Evolutionary conservation across 2,329 filamentous ascomycete species (phyloP).

Genomic region (Penicillium brevicompactum): DNA sequence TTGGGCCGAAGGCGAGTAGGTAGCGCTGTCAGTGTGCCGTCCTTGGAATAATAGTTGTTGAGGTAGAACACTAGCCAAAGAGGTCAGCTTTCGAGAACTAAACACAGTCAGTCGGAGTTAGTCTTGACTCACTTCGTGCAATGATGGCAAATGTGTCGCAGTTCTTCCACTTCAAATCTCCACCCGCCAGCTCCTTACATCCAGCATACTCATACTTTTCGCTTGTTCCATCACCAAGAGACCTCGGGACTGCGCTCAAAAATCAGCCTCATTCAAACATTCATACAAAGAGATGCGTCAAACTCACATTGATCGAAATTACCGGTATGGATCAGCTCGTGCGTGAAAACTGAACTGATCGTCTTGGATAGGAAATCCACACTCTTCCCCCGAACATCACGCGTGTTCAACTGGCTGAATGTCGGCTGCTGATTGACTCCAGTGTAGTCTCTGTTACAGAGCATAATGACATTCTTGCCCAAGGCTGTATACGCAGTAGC

Average conservation of each 20-base stretch:
- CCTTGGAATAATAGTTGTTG: background rate
- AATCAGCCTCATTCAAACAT: background rate
- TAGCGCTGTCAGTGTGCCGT: background rate
- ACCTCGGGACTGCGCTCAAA: background rate
- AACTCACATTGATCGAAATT: background rate
- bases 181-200: background rate
- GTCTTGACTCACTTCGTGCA: background rate
- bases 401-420: background rate
- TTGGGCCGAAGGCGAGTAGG: background rate
- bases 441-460: background rate
- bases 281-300: too few species aligned
- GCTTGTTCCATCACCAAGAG: background rate
- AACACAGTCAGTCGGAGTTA: background rate
- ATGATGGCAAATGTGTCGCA: background rate
- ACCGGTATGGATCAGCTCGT: background rate
- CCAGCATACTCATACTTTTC: background rate
- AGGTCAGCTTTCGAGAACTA: background rate
- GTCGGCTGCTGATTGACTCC: background rate
- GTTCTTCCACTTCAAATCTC: background rate
- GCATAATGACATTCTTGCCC: background rate
- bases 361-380: background rate
- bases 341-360: background rate
- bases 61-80: background rate
- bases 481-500: background rate
- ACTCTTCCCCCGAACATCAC: background rate